Base-by-base conservation (phyloP, 2,329 filamentous ascomycete species). In the Aureobasidium sp. region DNA sequence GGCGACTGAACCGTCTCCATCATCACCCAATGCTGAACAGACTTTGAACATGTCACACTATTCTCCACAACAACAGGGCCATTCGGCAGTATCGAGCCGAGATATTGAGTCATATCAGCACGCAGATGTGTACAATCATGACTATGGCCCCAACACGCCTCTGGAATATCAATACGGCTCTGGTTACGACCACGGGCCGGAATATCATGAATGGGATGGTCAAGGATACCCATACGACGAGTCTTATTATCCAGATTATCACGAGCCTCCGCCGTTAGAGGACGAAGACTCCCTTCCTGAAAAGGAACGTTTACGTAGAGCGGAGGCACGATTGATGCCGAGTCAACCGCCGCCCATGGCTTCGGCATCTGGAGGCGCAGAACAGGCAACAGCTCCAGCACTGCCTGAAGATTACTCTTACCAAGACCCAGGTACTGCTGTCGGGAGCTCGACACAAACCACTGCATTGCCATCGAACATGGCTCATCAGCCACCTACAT, bases 251-350 rank as follows among this genome's bases (percentile, higher is more conserved):
- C 85, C 33, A n/a, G 45, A 35, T 14, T 64, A 63, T 17, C 66
- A 73, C 11, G 70, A 72, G 5, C 82, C 83, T 5, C 85, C 87
- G n/a, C 77, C 82, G 33, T 67, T 86, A 19, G 76, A 79, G 12
- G 76, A 81, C 14, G 85, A 90, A 61, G 82, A 82, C 63, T 80
- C 77, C 5, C 76, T 91, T 35, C 85, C 87, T 14, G 94, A 97
- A 66, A 97, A 97, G 73, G 87, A 95, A 63, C 85, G 87, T 53
- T 76, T 94, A 63, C 84, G 87, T 50, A 84, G 84, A 63, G 91
- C 90, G 44, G 92, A 97, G 75, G 83, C 87, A 66, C 83, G 86
- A 50, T 77, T 97, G 5, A 75, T 97, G 24, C 93, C 93, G 2
- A 96, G 91, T 69, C 86, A 86, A 68, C 92, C 90, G 15, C 82